Conservation (phyloP, 1,284 basidiomycete genomes). For the Ganoderma meredithae region DNA sequence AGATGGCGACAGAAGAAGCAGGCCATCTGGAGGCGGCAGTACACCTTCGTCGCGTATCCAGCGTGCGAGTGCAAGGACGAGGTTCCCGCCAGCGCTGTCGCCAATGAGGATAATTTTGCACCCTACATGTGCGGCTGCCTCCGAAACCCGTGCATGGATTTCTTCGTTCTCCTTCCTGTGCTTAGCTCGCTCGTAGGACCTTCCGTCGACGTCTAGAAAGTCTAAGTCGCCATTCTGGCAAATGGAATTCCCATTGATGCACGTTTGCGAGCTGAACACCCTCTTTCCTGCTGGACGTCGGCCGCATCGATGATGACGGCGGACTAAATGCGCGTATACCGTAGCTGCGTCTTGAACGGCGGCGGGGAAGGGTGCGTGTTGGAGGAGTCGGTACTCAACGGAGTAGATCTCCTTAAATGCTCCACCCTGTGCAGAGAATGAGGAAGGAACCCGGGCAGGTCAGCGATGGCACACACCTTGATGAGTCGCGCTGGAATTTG, state of each 20-base stretch:
- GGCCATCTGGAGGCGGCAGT: constrained; percentile 51
- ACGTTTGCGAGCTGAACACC: not conserved
- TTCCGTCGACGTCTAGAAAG: constrained; percentile 20
- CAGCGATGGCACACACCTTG: constrained; percentile 36
- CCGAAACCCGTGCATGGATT: constrained; percentile 24
- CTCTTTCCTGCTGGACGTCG: not conserved
- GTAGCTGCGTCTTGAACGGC: constrained; percentile 69
- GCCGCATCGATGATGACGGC: constrained; percentile 33
- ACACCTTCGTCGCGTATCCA: constrained; percentile 58
- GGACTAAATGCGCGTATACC: constrained; percentile 62
- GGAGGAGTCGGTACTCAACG: constrained; percentile 58
- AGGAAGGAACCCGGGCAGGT: not conserved
- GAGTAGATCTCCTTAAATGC: constrained; percentile 53
- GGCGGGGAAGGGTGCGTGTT: constrained; percentile 65
- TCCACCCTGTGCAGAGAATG: constrained; percentile 31
- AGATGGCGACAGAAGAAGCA: constrained; percentile 52
- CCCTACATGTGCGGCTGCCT: constrained; percentile 37
- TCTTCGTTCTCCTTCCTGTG: constrained; percentile 28
- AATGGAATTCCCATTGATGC: not conserved
- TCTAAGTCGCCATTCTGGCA: constrained; percentile 9
- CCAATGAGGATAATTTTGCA: constrained; percentile 70
- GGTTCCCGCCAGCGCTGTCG: constrained; percentile 77
- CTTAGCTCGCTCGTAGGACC: constrained; percentile 19
- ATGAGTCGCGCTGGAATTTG: constrained; percentile 54
- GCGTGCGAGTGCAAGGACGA: constrained; percentile 62